Evolutionary conservation across 768 basidiomycete genomes (phyloP).

Genomic region (Lactarius hengduanensis): DNA sequence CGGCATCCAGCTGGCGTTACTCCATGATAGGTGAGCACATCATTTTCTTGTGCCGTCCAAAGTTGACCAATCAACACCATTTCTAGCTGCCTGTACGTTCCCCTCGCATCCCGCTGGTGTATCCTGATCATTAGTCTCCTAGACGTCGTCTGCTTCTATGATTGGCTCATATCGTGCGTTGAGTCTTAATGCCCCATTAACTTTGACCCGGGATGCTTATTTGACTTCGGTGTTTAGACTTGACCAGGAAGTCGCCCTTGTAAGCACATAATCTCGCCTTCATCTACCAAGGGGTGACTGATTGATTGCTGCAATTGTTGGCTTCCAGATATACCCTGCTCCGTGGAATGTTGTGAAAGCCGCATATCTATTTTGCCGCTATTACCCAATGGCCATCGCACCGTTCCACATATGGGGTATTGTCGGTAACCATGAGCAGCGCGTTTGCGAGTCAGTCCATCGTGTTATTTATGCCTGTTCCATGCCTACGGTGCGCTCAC

Average conservation of each 20-base stretch:
- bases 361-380: too few species aligned
- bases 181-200: not conserved
- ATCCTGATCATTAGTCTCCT: not conserved
- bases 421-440: not conserved
- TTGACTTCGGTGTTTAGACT: conserved; percentile 10
- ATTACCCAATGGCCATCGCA: too few species aligned
- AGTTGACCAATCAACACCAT: not conserved
- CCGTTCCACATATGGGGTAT: too few species aligned
- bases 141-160: conserved; percentile 27
- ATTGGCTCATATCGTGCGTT: conserved; percentile 29
- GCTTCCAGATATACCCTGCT: conserved; percentile 8
- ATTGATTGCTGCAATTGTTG: not conserved
- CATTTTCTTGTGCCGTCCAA: not conserved
- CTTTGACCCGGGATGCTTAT: not conserved
- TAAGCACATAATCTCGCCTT: not conserved
- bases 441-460: conserved; percentile 1
- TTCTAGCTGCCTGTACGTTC: conserved; percentile 18
- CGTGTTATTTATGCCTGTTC: conserved; percentile 16
- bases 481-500: conserved; percentile 20
- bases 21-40: conserved; percentile 5
- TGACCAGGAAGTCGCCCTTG: conserved; percentile 19
- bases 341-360: too few species aligned
- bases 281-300: not conserved
- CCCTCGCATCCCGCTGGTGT: not conserved
- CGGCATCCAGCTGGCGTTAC: conserved; percentile 21